Evolutionary conservation across 78 protist genomes (phyloP).

Genomic region (Monosiga brevicollis): DNA sequence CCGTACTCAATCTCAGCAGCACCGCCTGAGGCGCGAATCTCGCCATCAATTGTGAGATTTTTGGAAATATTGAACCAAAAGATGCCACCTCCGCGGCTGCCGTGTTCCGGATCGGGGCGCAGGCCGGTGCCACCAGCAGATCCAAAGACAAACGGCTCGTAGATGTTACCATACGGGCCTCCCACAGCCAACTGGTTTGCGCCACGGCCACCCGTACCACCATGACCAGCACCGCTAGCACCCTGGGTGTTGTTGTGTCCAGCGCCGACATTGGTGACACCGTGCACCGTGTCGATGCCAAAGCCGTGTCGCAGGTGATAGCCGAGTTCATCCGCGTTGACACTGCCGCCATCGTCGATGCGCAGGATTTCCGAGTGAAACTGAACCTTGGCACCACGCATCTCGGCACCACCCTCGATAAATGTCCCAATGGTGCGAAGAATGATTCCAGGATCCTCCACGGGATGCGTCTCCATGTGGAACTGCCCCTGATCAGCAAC

Average conservation of each 20-base stretch:
- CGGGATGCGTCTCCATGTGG: neutral
- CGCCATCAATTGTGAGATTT: neutral
- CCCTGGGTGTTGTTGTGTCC: neutral
- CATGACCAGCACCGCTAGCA: neutral
- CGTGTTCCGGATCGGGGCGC: neutral
- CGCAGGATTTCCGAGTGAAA: neutral
- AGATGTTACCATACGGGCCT: neutral
- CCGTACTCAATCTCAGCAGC: neutral
- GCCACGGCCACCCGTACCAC: neutral
- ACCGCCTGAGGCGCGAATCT: neutral
- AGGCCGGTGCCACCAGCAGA: neutral
- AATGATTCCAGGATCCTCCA: neutral
- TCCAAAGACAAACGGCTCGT: neutral
- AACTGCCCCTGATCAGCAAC: neutral
- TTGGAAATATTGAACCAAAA: neutral
- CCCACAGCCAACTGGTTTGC: neutral
- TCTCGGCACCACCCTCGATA: neutral
- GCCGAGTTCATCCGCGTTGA: neutral
- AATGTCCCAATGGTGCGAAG: neutral
- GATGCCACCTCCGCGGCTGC: neutral
- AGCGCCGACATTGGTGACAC: neutral
- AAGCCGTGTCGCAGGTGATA: neutral
- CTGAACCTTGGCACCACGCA: neutral
- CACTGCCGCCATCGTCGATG: neutral
- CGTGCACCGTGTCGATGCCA: neutral